Evolutionary conservation across 2,329 filamentous ascomycete genomes (phyloP), one percentile per base, ranked within the genome.

Genomic region (Tolypocladium capitatum): DNA sequence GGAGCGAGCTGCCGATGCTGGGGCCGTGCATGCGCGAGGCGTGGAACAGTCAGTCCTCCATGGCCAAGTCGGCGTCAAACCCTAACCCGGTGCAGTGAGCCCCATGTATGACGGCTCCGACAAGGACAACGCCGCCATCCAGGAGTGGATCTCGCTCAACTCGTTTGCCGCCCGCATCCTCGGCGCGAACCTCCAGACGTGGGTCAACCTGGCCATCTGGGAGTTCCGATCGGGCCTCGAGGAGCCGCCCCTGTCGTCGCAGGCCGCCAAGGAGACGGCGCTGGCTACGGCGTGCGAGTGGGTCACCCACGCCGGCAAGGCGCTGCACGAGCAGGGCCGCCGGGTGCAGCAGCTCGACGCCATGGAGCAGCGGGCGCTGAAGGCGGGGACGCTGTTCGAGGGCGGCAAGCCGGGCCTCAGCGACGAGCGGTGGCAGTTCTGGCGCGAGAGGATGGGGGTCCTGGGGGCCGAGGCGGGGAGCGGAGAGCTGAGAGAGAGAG

Each of bases 141-240:
- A 50, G 4, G 48, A 58, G 45, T 66, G 61, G 61, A 50, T 59
- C 31, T 60, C 58, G 10, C 51, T 64, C 52, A 62, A 65, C 55
- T 61, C 61, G 11, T 63, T 65, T 41, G 55, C 56, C 43, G 63
- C 63, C 24, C 61, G 58, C 43, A 49, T 63, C 18, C 54, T 60
- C 46, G 58, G 55, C 49, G 44, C 50, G n/a, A 32, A 41, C 8
- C 50, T 57, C 18, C 48, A 52, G 24, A 14, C 44, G 11, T 61
- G 59, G 53, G 51, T 51, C 38, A 60, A 60, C 45, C 55, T 62
- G 38, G 61, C 53, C 46, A 49, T 63, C 46, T 60, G 58, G 58
- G 53, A 59, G 46, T 49, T 65, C n/a, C 61, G 61, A 30, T 49
- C 48, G 13, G 56, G 52, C 10, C 59, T 65, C 24, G 63, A 64